phyloP scores from a whole-genome alignment of 139 green algal genomes.

The Astrephomene gubernaculifera region DNA sequence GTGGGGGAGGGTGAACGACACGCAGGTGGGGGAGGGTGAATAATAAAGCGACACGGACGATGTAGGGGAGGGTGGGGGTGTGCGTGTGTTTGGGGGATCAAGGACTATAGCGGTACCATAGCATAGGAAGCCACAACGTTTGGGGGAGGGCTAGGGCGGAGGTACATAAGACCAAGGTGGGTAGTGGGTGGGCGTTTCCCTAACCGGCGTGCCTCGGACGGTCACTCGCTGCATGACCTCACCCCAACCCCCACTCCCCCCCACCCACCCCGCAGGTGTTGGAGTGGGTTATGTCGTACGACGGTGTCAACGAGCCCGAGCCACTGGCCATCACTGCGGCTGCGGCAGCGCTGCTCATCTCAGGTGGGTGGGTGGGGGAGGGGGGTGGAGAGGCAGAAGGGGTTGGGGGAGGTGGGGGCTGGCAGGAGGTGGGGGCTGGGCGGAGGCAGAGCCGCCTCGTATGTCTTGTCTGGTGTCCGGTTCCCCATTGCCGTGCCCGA shows the following conservation, averaged over 20 bases:
- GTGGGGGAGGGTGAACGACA: slow-evolving; percentile 65
- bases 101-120: too few species aligned
- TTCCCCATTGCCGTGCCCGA: neutral
- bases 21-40: slow-evolving; percentile 44
- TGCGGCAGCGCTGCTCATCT: slow-evolving; percentile 84
- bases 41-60: neutral
- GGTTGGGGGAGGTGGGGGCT: neutral
- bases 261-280: slow-evolving; percentile 81
- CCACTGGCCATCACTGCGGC: slow-evolving; percentile 95
- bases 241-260: neutral
- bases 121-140: too few species aligned
- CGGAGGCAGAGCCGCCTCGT: neutral
- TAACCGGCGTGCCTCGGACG: neutral
- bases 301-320: slow-evolving; percentile 84
- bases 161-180: too few species aligned
- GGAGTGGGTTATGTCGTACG: slow-evolving; percentile 89
- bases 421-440: neutral
- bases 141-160: too few species aligned
- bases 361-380: slow-evolving; percentile 56
- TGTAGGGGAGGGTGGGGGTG: neutral
- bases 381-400: neutral
- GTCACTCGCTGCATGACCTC: too few species aligned
- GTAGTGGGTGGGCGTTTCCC: too few species aligned
- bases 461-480: neutral
- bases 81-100: neutral